These are phyloP conservation scores for Coccomyxa sp. DNA, from an alignment of 139 green algal species.

Conservation along the genomic window DNA sequence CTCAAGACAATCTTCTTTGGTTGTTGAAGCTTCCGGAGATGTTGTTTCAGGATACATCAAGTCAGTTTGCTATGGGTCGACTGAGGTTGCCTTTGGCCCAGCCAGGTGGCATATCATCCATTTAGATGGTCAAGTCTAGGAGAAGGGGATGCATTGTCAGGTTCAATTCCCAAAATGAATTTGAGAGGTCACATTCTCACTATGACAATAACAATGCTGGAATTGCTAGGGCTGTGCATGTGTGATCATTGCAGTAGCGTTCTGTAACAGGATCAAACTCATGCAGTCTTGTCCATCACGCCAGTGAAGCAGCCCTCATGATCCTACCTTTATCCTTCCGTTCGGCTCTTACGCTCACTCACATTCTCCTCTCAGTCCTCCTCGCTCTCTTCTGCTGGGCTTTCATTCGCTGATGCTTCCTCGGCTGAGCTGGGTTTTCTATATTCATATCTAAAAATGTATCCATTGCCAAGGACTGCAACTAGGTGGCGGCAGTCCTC, in stretches of 20 bases:
- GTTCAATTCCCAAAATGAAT: too few relatives aligned
- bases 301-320: background rate
- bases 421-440: background rate
- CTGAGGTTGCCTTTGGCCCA: background rate
- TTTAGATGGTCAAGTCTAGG: too few relatives aligned
- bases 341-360: background rate
- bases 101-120: too few relatives aligned
- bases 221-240: too few relatives aligned
- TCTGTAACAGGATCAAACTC: background rate
- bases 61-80: background rate
- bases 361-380: background rate
- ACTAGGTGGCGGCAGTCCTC: slow-evolving; percentile 56
- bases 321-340: background rate
- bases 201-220: too few relatives aligned
- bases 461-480: slow-evolving; percentile 53
- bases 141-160: too few relatives aligned
- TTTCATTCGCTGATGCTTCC: background rate
- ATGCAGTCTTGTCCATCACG: background rate
- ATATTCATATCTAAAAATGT: slow-evolving; percentile 57
- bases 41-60: background rate
- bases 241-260: background rate
- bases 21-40: background rate
- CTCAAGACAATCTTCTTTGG: background rate
- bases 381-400: background rate
- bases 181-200: too few relatives aligned